A percentile compares a stretch with the other conserved stretches of the same genome.
Conservation (phyloP, 2,329 filamentous ascomycete genomes). For the Ceratocystis huliohia region DNA sequence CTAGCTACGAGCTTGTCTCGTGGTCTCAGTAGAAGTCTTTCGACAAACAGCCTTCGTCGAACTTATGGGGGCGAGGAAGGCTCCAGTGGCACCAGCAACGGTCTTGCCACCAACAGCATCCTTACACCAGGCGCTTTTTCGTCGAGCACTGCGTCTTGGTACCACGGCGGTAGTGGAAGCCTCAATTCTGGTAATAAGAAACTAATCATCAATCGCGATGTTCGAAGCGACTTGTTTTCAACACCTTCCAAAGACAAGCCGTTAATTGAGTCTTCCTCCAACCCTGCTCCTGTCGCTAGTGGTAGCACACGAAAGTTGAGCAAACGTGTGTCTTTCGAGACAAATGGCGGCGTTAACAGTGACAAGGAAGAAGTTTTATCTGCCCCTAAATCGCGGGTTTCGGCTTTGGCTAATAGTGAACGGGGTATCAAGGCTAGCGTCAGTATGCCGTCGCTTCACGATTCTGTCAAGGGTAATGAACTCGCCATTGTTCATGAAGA, state of each 20-base stretch:
- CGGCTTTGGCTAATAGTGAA: constrained; percentile 25
- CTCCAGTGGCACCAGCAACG: neutral
- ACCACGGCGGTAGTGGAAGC: constrained; percentile 48
- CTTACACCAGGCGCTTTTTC: constrained; percentile 77
- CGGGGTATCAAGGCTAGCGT: constrained; percentile 16
- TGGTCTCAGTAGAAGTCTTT: constrained; percentile 74
- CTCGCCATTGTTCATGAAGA: constrained; percentile 70
- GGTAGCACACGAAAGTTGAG: constrained; percentile 44
- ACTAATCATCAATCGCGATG: constrained; percentile 77
- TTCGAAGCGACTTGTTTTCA: constrained; percentile 60
- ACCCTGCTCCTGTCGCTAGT: constrained; percentile 14
- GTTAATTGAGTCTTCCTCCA: constrained; percentile 26
- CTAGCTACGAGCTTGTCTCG: constrained; percentile 54
- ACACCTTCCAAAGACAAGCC: constrained; percentile 44
- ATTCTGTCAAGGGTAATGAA: constrained; percentile 61
- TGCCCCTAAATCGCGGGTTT: constrained; percentile 12
- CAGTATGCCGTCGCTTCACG: constrained; percentile 42
- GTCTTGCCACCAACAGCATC: constrained; percentile 43
- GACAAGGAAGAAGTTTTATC: constrained; percentile 29
- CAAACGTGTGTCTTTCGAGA: constrained; percentile 89
- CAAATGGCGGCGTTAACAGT: constrained; percentile 36
- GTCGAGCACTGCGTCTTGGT: constrained; percentile 48
- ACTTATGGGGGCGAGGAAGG: constrained; percentile 64
- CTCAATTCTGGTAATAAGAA: constrained; percentile 64
- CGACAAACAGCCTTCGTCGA: constrained; percentile 71